Evolutionary conservation across 2,329 filamentous ascomycete species (phyloP), one percentile per base, ranked within the genome.

Genomic region (Trichoderma sp.): DNA sequence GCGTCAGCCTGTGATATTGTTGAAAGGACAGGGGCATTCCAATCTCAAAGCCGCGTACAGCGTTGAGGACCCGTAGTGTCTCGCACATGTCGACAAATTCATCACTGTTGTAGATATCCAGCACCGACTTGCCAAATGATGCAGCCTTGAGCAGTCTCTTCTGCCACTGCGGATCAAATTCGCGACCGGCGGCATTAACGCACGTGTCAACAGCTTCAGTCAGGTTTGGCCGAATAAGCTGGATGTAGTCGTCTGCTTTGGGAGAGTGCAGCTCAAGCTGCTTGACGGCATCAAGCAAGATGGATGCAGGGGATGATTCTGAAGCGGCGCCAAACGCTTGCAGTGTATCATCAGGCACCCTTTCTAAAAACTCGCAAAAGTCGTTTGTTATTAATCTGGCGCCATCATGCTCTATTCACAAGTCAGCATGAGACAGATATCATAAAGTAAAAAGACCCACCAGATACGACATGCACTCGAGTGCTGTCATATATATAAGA

Each of bases 31-130:
- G 79, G 0, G 95, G 94, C 26, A 99, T 83, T 2, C 96, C 96
- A 65, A 98, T 87, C 75, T 96, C 92, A 77, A 96, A 98, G 78
- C 92, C 96, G 63, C 96, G 90, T 14, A 95, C 91, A 7, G 95
- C 95, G 75, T 97, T 98, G 59, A 99, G 84, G 0, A 99, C 94
- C 18, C 96, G 90, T 18, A 99, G 82, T 0, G 91, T 96, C 79
- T 99, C 95, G 74, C 94, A 97, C 90, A 97, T 98, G 71, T 98
- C 95, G 66, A 99, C 96, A 80, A 98, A 99, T 72, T 99, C 95
- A 76, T 99, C 96, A 76, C 94, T 97, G 79, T 96, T 97, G 81
- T 98, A 99, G 14, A 98, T 89, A 75, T 98, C 96, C 4, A 99
- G 86, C 0, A 98, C 96, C 0, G 96, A 98, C 79, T 99, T 99